Evolutionary conservation across 352 stramenopile species (phyloP).

Genomic region (Aphanomyces stellatus): DNA sequence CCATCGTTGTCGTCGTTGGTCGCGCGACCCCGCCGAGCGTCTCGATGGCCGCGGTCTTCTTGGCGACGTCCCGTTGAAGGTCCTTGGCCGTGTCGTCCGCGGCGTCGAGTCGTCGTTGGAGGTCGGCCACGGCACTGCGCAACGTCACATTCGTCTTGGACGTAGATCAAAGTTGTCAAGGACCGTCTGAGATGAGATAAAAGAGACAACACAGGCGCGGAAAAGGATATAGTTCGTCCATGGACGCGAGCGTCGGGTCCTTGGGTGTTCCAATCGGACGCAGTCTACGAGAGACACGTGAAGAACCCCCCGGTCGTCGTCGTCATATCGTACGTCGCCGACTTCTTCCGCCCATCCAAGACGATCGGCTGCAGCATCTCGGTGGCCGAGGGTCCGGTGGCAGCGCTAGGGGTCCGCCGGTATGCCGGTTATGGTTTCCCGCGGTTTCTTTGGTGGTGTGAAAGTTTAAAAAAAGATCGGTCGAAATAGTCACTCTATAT

Average conservation of each 20-base stretch:
- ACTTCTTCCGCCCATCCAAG: background rate
- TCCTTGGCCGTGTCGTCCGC: background rate
- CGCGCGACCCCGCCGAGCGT: no score
- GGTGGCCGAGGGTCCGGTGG: background rate
- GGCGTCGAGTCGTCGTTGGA: background rate
- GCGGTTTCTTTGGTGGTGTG: no score
- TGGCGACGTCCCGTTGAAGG: background rate
- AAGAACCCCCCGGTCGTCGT: background rate
- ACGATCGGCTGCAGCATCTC: background rate
- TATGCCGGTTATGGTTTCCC: no score
- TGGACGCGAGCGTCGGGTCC: background rate
- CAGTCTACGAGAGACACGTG: background rate
- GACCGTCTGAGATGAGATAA: background rate
- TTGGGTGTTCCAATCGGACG: background rate
- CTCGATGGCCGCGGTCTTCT: background rate
- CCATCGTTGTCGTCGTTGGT: no score
- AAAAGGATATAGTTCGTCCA: constrained; percentile 7
- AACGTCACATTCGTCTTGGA: background rate
- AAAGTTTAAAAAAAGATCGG: no score
- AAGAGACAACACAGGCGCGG: background rate
- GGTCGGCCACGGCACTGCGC: background rate
- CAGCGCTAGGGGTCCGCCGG: background rate
- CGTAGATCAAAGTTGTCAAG: background rate
- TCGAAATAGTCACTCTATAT: no score
- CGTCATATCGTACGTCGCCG: background rate